Conservation (phyloP, 2,329 filamentous ascomycete species). For the Claviceps digitariae region DNA sequence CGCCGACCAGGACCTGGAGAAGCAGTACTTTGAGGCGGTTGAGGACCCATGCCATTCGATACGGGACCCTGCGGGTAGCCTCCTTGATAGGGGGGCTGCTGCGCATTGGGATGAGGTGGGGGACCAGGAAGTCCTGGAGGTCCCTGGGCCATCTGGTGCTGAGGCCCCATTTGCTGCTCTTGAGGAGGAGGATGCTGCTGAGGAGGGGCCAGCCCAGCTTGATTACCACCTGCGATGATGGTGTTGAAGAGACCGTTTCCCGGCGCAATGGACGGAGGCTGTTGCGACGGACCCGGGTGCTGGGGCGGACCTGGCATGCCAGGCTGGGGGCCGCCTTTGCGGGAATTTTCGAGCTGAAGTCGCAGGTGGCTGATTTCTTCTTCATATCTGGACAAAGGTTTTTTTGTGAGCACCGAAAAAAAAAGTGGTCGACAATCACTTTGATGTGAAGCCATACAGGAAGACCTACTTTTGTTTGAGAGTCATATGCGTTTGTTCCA, state of each 20-base stretch:
- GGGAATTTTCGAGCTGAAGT: conserved; percentile 70
- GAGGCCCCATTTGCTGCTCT: conserved; percentile 42
- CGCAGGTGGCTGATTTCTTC: conserved; percentile 77
- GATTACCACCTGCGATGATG: conserved; percentile 83
- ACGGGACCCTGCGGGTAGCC: conserved; percentile 46
- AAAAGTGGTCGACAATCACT: conserved; percentile 2
- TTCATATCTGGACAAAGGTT: conserved; percentile 58
- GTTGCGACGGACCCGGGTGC: conserved; percentile 68
- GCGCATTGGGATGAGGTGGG: conserved; percentile 45
- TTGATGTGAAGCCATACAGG: neutral
- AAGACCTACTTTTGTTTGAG: conserved; percentile 77
- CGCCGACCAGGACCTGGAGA: conserved; percentile 76
- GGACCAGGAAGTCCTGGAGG: conserved; percentile 51
- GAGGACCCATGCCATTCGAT: conserved; percentile 62
- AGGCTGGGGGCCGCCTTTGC: conserved; percentile 44
- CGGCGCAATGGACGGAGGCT: conserved; percentile 78
- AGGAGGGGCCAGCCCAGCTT: conserved; percentile 73
- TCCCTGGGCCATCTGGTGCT: conserved; percentile 54
- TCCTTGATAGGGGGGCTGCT: conserved; percentile 61
- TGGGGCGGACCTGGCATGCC: conserved; percentile 55
- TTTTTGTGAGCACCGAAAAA: conserved; percentile 7
- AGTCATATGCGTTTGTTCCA: conserved; percentile 79
- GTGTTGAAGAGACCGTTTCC: conserved; percentile 89
- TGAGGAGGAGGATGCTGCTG: conserved; percentile 51
- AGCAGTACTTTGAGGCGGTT: conserved; percentile 71